Evolutionary conservation across 768 basidiomycete species (phyloP), one percentile per base, ranked within the genome.

Genomic region (Nidularia pulvinata): DNA sequence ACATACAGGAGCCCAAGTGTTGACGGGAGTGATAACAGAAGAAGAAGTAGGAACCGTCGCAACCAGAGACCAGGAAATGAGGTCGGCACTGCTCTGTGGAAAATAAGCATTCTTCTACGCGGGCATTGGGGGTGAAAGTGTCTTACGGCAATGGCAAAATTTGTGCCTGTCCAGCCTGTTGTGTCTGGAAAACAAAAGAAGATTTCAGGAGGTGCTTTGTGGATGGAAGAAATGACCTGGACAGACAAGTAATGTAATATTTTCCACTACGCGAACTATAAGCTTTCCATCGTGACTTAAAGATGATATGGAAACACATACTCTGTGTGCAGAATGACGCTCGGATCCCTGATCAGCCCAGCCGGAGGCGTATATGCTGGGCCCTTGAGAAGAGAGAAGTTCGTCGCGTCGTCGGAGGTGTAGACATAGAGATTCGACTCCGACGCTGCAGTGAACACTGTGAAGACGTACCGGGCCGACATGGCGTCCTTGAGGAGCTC

Each of bases 341-440:
- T 70, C 14, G 70, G 70, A 57, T 70, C 70, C 46, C 70, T 55
- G 52, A 71, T 71, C n/a, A 71, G 59, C 13, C 70, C 70, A 32
- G 64, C 57, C 2, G 70, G 68, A 1, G 70, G 70, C 5, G 69
- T 70, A 56, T 70, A 71, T 3, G 70, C 60, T 5, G 70, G 70
- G 4, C 70, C 70, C 48, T 71, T 68, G 35, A 70, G 37, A 33
- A 71, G 48, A 4, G 55, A 55, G 44, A 70, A 71, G 48, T 57
- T 65, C 35, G 67, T 68, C 30, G 59, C 70, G 50, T 71, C 70
- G 39, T 58, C 63, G 9, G 68, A 70, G 0, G 70, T 70, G 48
- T 70, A 71, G 5, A 69, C 67, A 47, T 63, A 71, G 6, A 70
- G 60, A 47, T 71, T 71, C 4, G 68, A 70, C 48, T 70, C 65